Base-by-base conservation (phyloP, 164 flowering plant genomes). In the Stephania yunnanensis region DNA sequence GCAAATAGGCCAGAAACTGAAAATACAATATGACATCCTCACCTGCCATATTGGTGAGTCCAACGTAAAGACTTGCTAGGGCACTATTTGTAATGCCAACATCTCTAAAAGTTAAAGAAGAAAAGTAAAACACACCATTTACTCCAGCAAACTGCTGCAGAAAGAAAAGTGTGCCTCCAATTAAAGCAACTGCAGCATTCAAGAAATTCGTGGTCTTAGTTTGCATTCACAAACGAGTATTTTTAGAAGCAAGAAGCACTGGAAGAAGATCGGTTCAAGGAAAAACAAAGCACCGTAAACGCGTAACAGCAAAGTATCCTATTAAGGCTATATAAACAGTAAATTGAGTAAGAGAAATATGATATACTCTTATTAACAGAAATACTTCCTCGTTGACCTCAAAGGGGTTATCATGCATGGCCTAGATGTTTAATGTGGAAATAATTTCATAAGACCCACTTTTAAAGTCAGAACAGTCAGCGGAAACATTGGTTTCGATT, bases 81-180 rank as follows among this genome's bases (percentile, higher is more conserved):
- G 89, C 86, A 76, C 88, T 75, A 74, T 83, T 85, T 76, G 87
- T 64, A 67, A 93, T 84, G 55, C 97, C 96, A 75, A 87, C 93
- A 79, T 88, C 94, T 79, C 86, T 78, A 81, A 93, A 91, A 44
- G 92, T 87, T 83, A 91, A 79, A 20, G 97, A 93, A 65, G 97
- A 93, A 80, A 90, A 93, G 77, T 89, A 93, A 71, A 93, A 89
- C 73, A 93, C 93, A 72, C 92, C 97, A 78, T 91, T 93, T 81
- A 93, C 88, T 76, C 97, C 97, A 6, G 97, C 88, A 84, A 93
- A 88, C 79, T 93, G 97, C 77, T 93, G 93, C 67, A 93, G 92
- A 22, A 84, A 68, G 77, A 93, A 93, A 76, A 93, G 94, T 31
- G 90, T 68, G 71, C 91, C 94, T 77, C 97, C 97, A 76, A 88